These are phyloP conservation scores for Hypoxylon fuscum DNA, from an alignment of 495 filamentous ascomycete genomes.

Conservation along the genomic window DNA sequence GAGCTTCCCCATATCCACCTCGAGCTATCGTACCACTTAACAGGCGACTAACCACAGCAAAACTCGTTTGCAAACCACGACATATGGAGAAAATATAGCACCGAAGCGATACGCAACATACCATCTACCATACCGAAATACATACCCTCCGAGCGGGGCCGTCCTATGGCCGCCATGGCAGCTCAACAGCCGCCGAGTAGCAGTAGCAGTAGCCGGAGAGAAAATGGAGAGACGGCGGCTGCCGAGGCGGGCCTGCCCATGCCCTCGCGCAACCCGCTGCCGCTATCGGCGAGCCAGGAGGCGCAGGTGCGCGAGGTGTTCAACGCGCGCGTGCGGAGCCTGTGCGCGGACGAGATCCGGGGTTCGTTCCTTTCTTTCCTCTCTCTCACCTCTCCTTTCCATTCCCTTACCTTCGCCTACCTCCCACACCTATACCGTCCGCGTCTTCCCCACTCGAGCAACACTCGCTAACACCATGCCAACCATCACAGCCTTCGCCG, in stretches of 20 bases:
- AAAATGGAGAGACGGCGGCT: background rate
- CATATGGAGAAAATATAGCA: conserved; percentile 31
- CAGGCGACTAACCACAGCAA: background rate
- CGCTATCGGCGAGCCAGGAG: conserved; percentile 92
- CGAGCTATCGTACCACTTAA: conserved; percentile 2
- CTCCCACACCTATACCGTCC: background rate
- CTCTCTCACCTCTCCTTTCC: conserved; percentile 4
- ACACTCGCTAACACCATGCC: background rate
- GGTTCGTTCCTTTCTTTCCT: conserved; percentile 58
- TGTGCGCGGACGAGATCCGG: conserved; percentile 87
- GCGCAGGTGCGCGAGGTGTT: conserved; percentile 89
- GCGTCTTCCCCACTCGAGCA: too few species aligned
- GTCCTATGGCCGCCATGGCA: conserved; percentile 51
- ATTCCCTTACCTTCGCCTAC: conserved; percentile 1
- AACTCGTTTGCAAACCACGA: background rate
- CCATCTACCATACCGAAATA: background rate
- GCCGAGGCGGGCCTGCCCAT: conserved; percentile 52
- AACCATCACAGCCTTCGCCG: conserved; percentile 74
- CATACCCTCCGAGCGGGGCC: conserved; percentile 5
- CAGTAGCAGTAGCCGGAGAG: conserved; percentile 10
- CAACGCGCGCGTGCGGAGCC: conserved; percentile 80
- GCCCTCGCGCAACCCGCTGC: conserved; percentile 81
- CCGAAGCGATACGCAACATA: background rate
- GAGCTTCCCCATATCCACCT: background rate
- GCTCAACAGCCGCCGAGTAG: conserved; percentile 35